Evolutionary conservation across 495 filamentous ascomycete genomes (phyloP), one percentile per base, ranked within the genome.

Genomic region (Trichocladium uniseriatum): DNA sequence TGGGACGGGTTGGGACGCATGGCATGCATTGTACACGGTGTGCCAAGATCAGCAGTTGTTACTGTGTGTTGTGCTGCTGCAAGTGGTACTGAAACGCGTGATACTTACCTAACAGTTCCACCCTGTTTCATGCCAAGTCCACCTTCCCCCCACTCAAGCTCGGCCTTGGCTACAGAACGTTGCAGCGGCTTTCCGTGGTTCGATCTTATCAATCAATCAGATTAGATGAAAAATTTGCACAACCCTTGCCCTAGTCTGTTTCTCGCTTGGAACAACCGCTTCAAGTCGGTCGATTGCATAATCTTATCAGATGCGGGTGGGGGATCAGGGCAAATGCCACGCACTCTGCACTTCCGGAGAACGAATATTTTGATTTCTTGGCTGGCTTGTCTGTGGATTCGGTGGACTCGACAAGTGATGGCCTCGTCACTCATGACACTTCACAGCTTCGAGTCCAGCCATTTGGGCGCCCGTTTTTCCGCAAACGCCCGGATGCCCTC

Each of bases 401-500:
- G n/a, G n/a, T n/a, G n/a, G n/a, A n/a, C n/a, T n/a, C n/a, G n/a
- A n/a, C n/a, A n/a, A n/a, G n/a, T n/a, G n/a, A n/a, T n/a, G n/a
- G n/a, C n/a, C n/a, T n/a, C n/a, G n/a, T n/a, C n/a, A n/a, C n/a
- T n/a, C n/a, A n/a, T n/a, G n/a, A n/a, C n/a, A n/a, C n/a, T 10
- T 32, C 24, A 54, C 24, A 58, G 51, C 51, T 58, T 58, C 13
- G 55, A 56, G 16, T 52, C 37, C 34, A 19, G 18, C 82, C 83
- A 86, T 28, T 53, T 63, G n/a, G 79, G 78, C 44, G 69, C 59
- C 56, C 79, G 68, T 59, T 81, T 84, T 67, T 79, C 79, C 55
- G 73, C 70, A 75, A 86, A 87, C 42, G 82, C 83, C 60, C 65
- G 68, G 40, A 87, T 64, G 5, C 82, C 83, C 63, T 86, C 83